Evolutionary conservation across 768 basidiomycete species (phyloP), one percentile per base, ranked within the genome.

Genomic region (Boletus vermiculosoides): DNA sequence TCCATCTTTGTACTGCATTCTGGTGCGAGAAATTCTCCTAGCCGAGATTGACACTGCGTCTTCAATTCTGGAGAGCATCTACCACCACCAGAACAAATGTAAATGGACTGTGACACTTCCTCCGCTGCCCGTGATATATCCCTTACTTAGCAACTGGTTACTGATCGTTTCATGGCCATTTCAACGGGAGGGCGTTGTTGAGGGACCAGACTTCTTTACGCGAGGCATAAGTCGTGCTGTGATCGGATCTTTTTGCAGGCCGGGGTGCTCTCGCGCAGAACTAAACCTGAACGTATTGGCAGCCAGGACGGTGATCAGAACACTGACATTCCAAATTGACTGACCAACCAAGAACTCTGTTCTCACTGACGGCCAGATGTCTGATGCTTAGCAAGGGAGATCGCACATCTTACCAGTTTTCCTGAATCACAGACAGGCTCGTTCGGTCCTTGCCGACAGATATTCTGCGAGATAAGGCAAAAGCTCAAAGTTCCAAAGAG

Each of bases 291-390:
- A 20, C 5, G 41, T 37, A 37, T 36, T n/a, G n/a, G 9, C 31
- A 16, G 31, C 42, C 54, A 37, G 28, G 36, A 34, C 22, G 28
- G 20, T 47, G 50, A 57, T 47, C 42, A 58, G 34, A 45, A 41
- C 28, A 37, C 20, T 30, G 18, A 2, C 28, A 50, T 64, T 51
- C 31, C 41, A 57, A 57, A 55, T 59, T 34, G 22, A 50, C 18
- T 55, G 45, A 56, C 60, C 22, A 52, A 54, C 54, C 54, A 54
- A 56, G 5, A n/a, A 16, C 18, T 45, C 31, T 30, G n/a, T 42
- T 57, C 51, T 53, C 50, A 53, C 39, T 42, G 22, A 40, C 20
- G 18, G 39, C 23, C 45, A 42, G 51, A 37, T 44, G 39, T 33
- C 46, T 57, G 39, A 51, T 57, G n/a, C 28, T 31, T 42, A 13